These are phyloP conservation scores for Eutrema heterophyllum DNA, from an alignment of 345 rosid species.

Conservation along the genomic window DNA sequence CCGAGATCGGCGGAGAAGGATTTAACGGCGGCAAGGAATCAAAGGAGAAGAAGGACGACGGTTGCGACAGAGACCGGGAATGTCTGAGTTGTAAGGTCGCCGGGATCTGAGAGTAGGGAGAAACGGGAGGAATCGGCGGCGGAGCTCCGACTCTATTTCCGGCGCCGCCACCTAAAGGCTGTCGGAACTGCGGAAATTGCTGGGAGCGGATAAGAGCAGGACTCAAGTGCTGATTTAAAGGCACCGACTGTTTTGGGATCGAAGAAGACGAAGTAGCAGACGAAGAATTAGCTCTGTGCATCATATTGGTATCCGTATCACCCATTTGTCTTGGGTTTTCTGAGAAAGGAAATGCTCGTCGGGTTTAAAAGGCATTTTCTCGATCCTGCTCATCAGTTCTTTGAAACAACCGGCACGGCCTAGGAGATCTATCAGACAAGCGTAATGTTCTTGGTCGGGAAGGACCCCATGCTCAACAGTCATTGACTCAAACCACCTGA, in stretches of 20 bases:
- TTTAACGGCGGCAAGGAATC: conserved; percentile 58
- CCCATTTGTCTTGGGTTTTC: background rate
- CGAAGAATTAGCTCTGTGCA: conserved; percentile 9
- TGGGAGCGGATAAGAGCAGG: conserved; percentile 20
- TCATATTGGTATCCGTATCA: conserved; percentile 10
- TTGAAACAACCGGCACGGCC: conserved; percentile 58
- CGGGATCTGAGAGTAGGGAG: conserved; percentile 37
- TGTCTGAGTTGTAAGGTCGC: conserved; percentile 45
- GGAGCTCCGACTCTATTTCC: conserved; percentile 34
- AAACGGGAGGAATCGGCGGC: conserved; percentile 24
- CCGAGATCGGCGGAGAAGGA: conserved; percentile 43
- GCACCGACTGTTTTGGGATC: conserved; percentile 1
- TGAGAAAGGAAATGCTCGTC: background rate
- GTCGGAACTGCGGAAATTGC: conserved; percentile 4
- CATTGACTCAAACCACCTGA: conserved; percentile 49
- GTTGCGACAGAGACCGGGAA: conserved; percentile 57
- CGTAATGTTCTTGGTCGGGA: conserved; percentile 70
- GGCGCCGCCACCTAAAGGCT: background rate
- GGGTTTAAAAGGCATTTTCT: conserved; percentile 46
- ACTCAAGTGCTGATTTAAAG: conserved; percentile 3
- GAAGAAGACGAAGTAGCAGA: conserved; percentile 16
- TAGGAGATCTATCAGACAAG: conserved; percentile 69
- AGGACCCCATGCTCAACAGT: conserved; percentile 38
- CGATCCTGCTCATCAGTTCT: conserved; percentile 42
- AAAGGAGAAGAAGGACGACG: conserved; percentile 46